Evolutionary conservation across 2,329 filamentous ascomycete species (phyloP), one percentile per base, ranked within the genome.

Genomic region (Teratosphaeria viscida): DNA sequence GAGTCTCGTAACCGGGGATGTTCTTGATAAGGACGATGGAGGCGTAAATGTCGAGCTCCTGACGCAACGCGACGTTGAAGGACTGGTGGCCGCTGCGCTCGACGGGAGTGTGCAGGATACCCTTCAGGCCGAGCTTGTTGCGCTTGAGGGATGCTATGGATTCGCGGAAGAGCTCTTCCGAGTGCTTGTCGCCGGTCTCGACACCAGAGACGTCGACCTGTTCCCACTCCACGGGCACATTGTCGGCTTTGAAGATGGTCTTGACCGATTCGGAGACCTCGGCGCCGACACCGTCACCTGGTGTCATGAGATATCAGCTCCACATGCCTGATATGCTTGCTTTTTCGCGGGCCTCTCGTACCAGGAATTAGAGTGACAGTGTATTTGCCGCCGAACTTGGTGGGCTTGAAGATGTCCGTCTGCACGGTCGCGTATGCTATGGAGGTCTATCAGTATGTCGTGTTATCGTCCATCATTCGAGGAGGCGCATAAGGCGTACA

Each of bases 171-270:
- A 95, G 87, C 69, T 91, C 90, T 80, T 97, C 94, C 61, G 91
- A 90, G 77, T 91, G 87, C 78, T 91, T 90, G 76, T 85, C 83
- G 71, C 89, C 89, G 62, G 87, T 85, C 74, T 92, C 89, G 66
- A 97, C 83, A 77, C 94, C 94, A 32, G 90, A 91, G 54, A 96
- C 92, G 75, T 96, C 92, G 71, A 99, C 84, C 82, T 97, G 92
- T 79, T 99, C 94, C 92, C 94, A 97, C 79, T 96, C 91, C 71
- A 99, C 87, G 72, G 94, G 94, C 58, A 96, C 92, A 75, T 96
- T 97, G 82, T 97, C 92, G 75, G 92, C 92, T 85, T 96, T 97
- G 87, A 97, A 97, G 77, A 99, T 88, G 68, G 92, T 95, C 87
- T 96, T 96, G 77, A 99, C 92, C 65, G 90, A 94, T 80, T 97